Base-by-base conservation (phyloP, 1,284 basidiomycete species). In the Neonothopanus nambi region DNA sequence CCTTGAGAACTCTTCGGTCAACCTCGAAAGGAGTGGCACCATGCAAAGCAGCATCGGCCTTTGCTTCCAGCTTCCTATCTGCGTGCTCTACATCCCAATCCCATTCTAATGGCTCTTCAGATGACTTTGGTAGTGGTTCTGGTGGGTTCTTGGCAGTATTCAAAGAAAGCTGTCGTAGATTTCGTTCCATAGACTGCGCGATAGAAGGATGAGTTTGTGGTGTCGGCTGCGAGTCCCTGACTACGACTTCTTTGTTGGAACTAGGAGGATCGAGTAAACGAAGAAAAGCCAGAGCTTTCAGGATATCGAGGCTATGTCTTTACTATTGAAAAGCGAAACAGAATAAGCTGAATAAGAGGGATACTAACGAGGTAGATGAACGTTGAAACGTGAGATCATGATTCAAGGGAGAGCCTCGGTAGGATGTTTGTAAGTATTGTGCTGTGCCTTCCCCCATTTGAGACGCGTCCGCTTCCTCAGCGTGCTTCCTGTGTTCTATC, bases 1-100 rank as follows among this genome's bases (percentile, higher is more conserved):
- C 87, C 64, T 82, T 87, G 56, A 91, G 72, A 17, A 89, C 73
- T 51, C 76, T 76, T 47, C 89, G 70, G 67, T 91, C 89, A 21
- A 91, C 84, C 49, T 82, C 80, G 61, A 91, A 89, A 13, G 85
- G 85, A 15, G 74, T 77, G 8, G 77, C 71, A 37, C 77, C 79
- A 60, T 88, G 84, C 18, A 81, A 56, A 2, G 76, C 75, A 13
- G 77, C 76, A 57, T 89, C 87, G 3, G 78, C 80, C 60, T 75
- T 78, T 1, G 76, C 75, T 68, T 89, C 87, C 35, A 69, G 75
- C 59, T 71, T 76, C 45, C 87, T 71, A 65, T 89, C 87, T 28
- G 71, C 78, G 54, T 84, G 84, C 66, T 89, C 87, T 35, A 76
- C 59, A 17, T 80, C 76, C 84, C 85, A 87, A 65, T 82, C 77